Evolutionary conservation across 345 rosid species (phyloP), one percentile per base, ranked within the genome.

Genomic region (Gossypium bickii): DNA sequence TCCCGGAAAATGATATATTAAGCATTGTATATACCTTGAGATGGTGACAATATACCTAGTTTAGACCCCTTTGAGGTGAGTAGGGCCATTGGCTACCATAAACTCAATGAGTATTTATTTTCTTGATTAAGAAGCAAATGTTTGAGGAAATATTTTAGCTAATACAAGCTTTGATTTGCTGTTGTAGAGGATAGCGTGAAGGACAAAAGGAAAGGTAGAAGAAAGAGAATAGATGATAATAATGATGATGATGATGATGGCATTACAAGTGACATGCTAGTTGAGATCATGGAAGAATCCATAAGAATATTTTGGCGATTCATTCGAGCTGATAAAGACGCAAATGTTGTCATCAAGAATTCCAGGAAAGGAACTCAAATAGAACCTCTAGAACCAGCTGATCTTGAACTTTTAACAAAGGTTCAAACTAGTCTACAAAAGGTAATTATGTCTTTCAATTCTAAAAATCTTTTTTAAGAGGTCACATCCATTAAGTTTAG

Each of bases 231-330:
- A 73, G 86, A 73, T 0, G 70, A 86, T 0, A 64, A 80, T 34
- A 1, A 4, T 34, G 87, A 73, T 1, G 70, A 86, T 0, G 67
- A 56, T 8, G 62, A 59, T 6, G 73, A 82, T 49, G 80, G 81
- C 63, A 81, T 89, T 67, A 85, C 83, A 17, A 90, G 93, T 38
- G 91, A 93, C 3, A 80, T 65, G 76, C 83, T 95, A n/a, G 89
- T 93, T 10, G 97, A 95, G 77, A 93, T 89, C 64, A 80, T 93
- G 89, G 97, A 95, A 71, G 99, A 95, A 85, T 91, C 98, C 1
- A 91, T 95, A 75, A 76, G 97, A 78, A 83, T 87, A n/a, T 91
- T 91, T 44, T 91, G 98, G 98, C 83, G 81, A 64, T 93, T 93
- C 66, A 82, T 91, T 73, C 88, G 94, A 63, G 87, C 86, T 45